Percentiles rank a stretch among this genome's conserved stretches.
These are phyloP conservation scores for Sclerotinia minor DNA, from an alignment of 2,329 filamentous ascomycete genomes.

Conservation along the genomic window DNA sequence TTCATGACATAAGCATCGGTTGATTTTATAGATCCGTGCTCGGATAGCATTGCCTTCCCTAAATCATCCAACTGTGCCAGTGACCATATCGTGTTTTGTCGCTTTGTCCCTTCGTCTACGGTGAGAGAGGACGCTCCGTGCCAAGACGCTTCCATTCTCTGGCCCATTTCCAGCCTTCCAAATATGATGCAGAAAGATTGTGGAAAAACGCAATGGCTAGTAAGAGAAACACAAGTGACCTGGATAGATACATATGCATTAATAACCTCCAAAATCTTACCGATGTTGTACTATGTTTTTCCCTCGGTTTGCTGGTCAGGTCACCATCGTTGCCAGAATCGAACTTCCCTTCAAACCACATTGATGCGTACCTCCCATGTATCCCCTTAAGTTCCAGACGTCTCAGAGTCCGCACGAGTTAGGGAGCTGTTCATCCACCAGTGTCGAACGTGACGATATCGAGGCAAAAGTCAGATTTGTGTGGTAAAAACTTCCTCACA, in stretches of 20 bases:
- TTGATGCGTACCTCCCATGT: background rate
- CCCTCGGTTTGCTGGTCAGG: background rate
- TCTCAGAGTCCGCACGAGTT: background rate
- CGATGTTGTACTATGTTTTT: background rate
- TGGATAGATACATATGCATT: background rate
- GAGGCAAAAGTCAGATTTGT: background rate
- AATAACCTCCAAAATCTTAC: background rate
- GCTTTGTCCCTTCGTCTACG: background rate
- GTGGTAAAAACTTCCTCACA: background rate
- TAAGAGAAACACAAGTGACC: too few relatives aligned
- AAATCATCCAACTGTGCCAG: background rate
- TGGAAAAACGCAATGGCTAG: background rate
- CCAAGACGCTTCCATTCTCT: background rate
- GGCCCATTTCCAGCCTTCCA: background rate
- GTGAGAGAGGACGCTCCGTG: background rate
- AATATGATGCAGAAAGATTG: background rate
- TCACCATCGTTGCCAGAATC: background rate
- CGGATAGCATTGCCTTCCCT: background rate
- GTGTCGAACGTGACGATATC: background rate
- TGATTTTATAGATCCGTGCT: background rate
- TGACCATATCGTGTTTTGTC: background rate
- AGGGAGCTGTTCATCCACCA: background rate
- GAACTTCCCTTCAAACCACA: background rate
- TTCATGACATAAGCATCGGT: background rate
- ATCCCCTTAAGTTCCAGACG: background rate